Percentiles rank a stretch among this genome's conserved stretches.
Evolutionary conservation across 129 eudicot genomes (phyloP).

Genomic region (Kitagawia praeruptora): DNA sequence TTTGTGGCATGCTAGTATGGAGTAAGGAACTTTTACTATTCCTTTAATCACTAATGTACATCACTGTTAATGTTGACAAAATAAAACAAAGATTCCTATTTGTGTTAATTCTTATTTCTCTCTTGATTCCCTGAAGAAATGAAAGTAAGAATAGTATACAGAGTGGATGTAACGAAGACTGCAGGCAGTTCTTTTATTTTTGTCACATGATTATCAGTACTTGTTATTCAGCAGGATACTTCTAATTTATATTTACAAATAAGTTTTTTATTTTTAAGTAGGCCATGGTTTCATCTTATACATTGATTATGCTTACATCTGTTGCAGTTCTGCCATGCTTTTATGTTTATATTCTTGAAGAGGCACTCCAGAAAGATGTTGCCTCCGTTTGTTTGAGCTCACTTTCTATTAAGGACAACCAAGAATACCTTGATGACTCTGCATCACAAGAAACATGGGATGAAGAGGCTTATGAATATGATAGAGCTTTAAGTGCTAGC

Average conservation of each 20-base stretch:
- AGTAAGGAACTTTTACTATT: neutral
- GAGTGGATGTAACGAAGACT: neutral
- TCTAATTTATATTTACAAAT: neutral
- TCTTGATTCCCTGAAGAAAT: neutral
- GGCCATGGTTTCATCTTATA: neutral
- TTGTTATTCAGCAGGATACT: neutral
- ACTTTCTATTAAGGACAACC: constrained; percentile 32
- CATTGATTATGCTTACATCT: constrained; percentile 8
- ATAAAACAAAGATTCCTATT: neutral
- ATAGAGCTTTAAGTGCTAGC: constrained; percentile 69
- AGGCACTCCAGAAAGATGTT: constrained; percentile 33
- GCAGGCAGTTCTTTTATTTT: neutral
- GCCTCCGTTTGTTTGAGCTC: constrained; percentile 33
- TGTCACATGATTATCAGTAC: neutral
- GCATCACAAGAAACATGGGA: constrained; percentile 63
- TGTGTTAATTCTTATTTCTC: neutral
- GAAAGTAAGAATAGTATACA: neutral
- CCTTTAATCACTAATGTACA: neutral
- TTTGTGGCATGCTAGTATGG: neutral
- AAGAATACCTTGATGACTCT: constrained; percentile 31
- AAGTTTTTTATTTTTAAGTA: too few species aligned
- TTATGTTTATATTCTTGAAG: constrained; percentile 52
- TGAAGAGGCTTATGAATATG: constrained; percentile 83
- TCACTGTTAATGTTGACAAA: neutral
- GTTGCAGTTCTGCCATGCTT: constrained; percentile 89